Evolutionary conservation across 2,329 filamentous ascomycete species (phyloP).

Genomic region (Onygenales sp.): DNA sequence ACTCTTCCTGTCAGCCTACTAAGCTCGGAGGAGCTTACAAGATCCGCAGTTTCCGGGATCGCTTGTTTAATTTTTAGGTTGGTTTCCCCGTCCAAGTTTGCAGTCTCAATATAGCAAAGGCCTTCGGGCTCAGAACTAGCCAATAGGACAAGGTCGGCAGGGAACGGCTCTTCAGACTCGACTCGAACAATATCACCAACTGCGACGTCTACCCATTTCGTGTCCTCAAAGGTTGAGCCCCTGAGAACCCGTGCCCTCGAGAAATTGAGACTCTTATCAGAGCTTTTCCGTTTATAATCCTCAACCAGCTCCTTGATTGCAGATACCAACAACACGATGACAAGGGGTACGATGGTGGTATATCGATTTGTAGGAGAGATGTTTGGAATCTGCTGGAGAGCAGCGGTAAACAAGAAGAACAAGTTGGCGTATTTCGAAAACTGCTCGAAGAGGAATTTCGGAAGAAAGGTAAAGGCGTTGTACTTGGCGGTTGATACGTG

Average conservation of each 20-base stretch:
- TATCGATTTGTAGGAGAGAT: conserved; percentile 92
- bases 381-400: conserved; percentile 86
- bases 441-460: conserved; percentile 95
- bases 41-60: conserved; percentile 77
- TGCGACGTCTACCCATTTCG: conserved; percentile 86
- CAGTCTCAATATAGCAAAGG: conserved; percentile 96
- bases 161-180: conserved; percentile 90
- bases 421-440: conserved; percentile 99
- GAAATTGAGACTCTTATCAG: conserved; percentile 78
- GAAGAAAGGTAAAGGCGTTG: conserved; percentile 83
- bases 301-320: conserved; percentile 91
- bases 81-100: conserved; percentile 94
- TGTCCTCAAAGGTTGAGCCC: conserved; percentile 74
- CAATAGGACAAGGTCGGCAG: conserved; percentile 82
- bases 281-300: conserved; percentile 80
- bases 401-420: conserved; percentile 97
- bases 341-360: conserved; percentile 90
- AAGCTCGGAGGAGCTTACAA: conserved; percentile 80
- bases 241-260: conserved; percentile 75
- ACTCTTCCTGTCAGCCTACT: conserved; percentile 77
- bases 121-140: conserved; percentile 96
- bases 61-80: conserved; percentile 99
- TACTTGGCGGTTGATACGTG: conserved; percentile 98
- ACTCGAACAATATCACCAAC: conserved; percentile 91
- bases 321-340: conserved; percentile 85